Base-by-base conservation (phyloP, 163 green algal genomes). In the Scenedesmus sp. region DNA sequence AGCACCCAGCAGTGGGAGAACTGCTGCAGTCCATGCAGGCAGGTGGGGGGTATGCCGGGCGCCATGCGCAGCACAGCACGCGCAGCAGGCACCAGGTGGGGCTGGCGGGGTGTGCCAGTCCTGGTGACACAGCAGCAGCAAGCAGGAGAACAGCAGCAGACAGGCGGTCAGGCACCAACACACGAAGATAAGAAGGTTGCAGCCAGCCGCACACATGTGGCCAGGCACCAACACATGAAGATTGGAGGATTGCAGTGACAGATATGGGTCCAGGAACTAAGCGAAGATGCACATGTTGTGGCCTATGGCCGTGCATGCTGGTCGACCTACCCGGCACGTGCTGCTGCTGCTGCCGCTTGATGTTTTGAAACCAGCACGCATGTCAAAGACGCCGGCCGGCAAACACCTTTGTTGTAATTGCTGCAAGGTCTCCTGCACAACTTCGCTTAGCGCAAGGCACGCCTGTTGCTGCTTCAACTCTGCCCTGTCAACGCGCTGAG, bases 1-100 rank as follows among this genome's bases (percentile, higher is more conserved):
- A 99, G 90, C 70, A 99, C 87, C 98, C 98, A 99, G 89, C 94
- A 97, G 94, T 99, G 98, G 54, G 93, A 97, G 94, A 97, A 99
- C 81, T 96, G 88, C 88, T 96, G 13, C 87, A 99, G 93, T 0
- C 98, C 98, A 20, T 99, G 95, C 15, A 99, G 92, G 66, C 95
- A 95, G 9, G 93, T 91, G 15, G 87, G 23, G 0, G 96, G 94
- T 4, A 99, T 74, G 4, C 95, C 93, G 4, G 94, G 79, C 3
- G 91, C 86, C 60, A 99, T 94, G 46, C 91, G 92, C 13, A 99
- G 93, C 56, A 82, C 83, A 4, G 94, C 91, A 15, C 97, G 93
- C 7, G 97, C 97, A 5, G 87, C 84, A 6, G 95, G 94, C 18
- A 98, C 98, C 26, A 99, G 95, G 87, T 98, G 94, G 3, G 97